phyloP scores from a whole-genome alignment of 306 rosid genomes.

The Fragaria nilgerrensis region DNA sequence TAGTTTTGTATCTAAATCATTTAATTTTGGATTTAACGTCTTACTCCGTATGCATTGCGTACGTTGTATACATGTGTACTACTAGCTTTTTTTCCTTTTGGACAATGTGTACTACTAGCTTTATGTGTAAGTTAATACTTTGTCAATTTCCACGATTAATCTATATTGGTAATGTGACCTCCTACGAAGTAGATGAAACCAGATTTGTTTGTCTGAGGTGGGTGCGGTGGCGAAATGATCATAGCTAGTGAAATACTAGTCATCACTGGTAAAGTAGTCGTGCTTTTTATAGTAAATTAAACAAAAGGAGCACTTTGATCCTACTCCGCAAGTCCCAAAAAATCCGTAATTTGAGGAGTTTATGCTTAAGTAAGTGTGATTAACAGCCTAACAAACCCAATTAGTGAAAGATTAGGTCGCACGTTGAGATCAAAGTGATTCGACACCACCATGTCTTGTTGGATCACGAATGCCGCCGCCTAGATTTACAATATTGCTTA shows the following conservation, averaged over 20 bases:
- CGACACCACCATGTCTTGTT: slow-evolving; percentile 54
- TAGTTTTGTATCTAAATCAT: no score
- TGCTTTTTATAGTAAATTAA: slow-evolving; percentile 48
- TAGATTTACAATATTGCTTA: neutral
- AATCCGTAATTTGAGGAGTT: slow-evolving; percentile 33
- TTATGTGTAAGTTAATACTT: neutral
- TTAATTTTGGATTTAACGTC: no score
- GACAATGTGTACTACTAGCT: neutral
- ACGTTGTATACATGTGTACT: neutral
- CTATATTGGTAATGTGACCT: neutral
- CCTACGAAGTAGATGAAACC: slow-evolving; percentile 36
- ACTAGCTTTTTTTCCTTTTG: neutral
- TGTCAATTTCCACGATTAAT: neutral
- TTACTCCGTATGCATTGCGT: neutral
- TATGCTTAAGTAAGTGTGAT: slow-evolving; percentile 32
- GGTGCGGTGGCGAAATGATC: slow-evolving; percentile 51
- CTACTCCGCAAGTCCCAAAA: slow-evolving; percentile 21
- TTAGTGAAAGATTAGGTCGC: slow-evolving; percentile 28
- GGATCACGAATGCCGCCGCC: slow-evolving; percentile 36
- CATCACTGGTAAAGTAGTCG: slow-evolving; percentile 37
- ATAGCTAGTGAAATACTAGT: slow-evolving; percentile 33
- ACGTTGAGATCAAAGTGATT: slow-evolving; percentile 47
- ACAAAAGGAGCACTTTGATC: slow-evolving; percentile 31
- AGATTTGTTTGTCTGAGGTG: slow-evolving; percentile 40
- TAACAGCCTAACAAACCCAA: slow-evolving; percentile 32